A percentile compares a stretch with the other conserved stretches of the same genome.
Evolutionary conservation across 1,284 basidiomycete genomes (phyloP).

Genomic region (Cryptococcus sp.): DNA sequence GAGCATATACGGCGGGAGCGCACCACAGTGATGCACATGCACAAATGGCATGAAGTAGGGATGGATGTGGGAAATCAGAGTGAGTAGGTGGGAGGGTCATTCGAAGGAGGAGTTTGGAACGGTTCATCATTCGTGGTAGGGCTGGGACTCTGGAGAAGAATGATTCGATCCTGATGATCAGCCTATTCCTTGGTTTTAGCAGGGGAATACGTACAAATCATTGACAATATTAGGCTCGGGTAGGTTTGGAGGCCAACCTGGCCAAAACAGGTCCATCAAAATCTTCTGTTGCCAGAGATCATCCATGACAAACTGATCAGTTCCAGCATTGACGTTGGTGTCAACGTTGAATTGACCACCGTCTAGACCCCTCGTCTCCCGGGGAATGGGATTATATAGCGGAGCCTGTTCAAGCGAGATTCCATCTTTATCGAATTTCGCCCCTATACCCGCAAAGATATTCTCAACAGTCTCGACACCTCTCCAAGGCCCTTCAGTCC

Average conservation of each 20-base stretch:
- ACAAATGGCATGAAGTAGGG: slow-evolving; percentile 50
- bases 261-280: slow-evolving; percentile 45
- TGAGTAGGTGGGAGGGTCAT: slow-evolving; percentile 50
- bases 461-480: slow-evolving; percentile 22
- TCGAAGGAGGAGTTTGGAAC: slow-evolving; percentile 44
- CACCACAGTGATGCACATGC: slow-evolving; percentile 43
- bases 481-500: slow-evolving; percentile 18
- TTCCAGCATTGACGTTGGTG: not conserved
- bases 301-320: slow-evolving; percentile 12
- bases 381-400: not conserved
- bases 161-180: slow-evolving; percentile 26
- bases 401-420: not conserved
- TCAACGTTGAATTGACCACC: not conserved
- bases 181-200: too few relatives aligned
- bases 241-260: slow-evolving; percentile 45
- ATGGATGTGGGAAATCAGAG: slow-evolving; percentile 48
- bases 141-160: slow-evolving; percentile 46
- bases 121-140: slow-evolving; percentile 44
- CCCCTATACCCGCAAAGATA: slow-evolving; percentile 4
- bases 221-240: slow-evolving; percentile 46
- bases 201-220: slow-evolving; percentile 32
- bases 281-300: slow-evolving; percentile 33
- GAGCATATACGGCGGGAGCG: slow-evolving; percentile 22
- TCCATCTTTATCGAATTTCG: not conserved
- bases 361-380: too few relatives aligned